Base-by-base conservation (phyloP, 176 grass and related monocot genomes). In the Oryza meridionalis region DNA sequence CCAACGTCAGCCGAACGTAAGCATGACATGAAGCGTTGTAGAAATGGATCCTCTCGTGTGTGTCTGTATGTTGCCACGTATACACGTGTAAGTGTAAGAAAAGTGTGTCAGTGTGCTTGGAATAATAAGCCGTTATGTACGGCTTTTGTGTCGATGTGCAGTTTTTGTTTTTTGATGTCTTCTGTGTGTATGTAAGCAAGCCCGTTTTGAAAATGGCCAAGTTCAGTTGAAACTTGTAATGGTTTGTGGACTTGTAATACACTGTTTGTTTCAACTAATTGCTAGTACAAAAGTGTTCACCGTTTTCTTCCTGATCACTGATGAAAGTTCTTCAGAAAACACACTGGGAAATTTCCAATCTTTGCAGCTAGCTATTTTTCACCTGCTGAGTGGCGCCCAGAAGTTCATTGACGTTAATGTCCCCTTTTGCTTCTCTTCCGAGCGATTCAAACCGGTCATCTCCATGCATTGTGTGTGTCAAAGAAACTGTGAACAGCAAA, bases 1-100 rank as follows among this genome's bases (percentile, higher is more conserved):
- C 70, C 6, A 35, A 35, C 33, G 33, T 35, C 17, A 58, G 2
- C 53, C 53, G 4, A 78, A 73, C 67, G 77, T 61, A 5, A 90
- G 65, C 27, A 85, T 19, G 0, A 73, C 82, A n/a, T 58, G 53
- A 58, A 2, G 51, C 53, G 19, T 19, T 2, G 9, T 10, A 14
- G 42, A 7, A 17, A 50, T 46, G 14, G 51, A 44, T 29, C 33
- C 1, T 31, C 29, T 31, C 19, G 3, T 35, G 9, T 21, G 2
- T 19, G 14, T 19, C 2, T 24, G 0, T 22, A 19, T n/a, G 19
- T 21, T 58, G 51, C 4, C 49, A 3, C 17, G 15, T 51, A 17
- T 0, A 51, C 53, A 9, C 2, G 53, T 21, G 6, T 9, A n/a
- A 53, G 15, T 19, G 21, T 58, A 17, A 21, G 17, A 58, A 21